Percentiles rank a stretch among this genome's conserved stretches.
These are phyloP conservation scores for Candida ascalaphidarum DNA, from an alignment of 805 yeast species.

Conservation along the genomic window DNA sequence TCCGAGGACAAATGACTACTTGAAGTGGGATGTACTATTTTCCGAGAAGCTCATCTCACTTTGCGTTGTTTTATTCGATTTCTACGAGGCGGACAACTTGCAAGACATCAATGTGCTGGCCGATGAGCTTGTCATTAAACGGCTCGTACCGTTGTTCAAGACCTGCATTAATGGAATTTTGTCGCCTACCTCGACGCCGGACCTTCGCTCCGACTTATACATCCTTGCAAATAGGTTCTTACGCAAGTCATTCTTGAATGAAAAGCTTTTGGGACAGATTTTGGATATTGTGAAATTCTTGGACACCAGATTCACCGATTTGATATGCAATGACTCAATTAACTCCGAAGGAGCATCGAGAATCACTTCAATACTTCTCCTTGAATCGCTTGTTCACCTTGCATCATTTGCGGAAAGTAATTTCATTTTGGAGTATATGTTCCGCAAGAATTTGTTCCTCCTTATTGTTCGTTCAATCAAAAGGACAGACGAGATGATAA, in stretches of 20 bases:
- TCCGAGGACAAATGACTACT: conserved; percentile 70
- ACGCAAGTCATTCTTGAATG: conserved; percentile 37
- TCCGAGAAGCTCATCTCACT: conserved; percentile 74
- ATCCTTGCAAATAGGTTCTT: conserved; percentile 62
- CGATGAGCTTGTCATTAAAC: conserved; percentile 27
- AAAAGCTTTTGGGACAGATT: conserved; percentile 36
- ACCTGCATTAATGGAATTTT: conserved; percentile 68
- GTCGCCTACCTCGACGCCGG: conserved; percentile 58
- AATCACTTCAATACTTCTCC: conserved; percentile 63
- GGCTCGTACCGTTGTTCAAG: conserved; percentile 62
- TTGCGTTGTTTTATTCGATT: conserved; percentile 60
- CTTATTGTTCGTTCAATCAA: conserved; percentile 60
- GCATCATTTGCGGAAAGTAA: conserved; percentile 40
- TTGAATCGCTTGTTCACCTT: conserved; percentile 58
- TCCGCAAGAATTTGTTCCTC: conserved; percentile 57
- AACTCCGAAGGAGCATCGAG: conserved; percentile 71
- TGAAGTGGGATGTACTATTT: conserved; percentile 54
- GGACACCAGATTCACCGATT: conserved; percentile 51
- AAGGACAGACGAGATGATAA: conserved; percentile 57
- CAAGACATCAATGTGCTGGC: conserved; percentile 11
- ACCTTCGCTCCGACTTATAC: conserved; percentile 73
- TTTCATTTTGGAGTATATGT: conserved; percentile 51
- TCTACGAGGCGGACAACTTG: conserved; percentile 39
- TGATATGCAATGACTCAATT: conserved; percentile 70
- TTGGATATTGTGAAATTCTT: conserved; percentile 49